A percentile compares a stretch with the other conserved stretches of the same genome.
These are phyloP conservation scores for Dendrostoma leiphaemia DNA, from an alignment of 2,329 filamentous ascomycete species.

Conservation along the genomic window DNA sequence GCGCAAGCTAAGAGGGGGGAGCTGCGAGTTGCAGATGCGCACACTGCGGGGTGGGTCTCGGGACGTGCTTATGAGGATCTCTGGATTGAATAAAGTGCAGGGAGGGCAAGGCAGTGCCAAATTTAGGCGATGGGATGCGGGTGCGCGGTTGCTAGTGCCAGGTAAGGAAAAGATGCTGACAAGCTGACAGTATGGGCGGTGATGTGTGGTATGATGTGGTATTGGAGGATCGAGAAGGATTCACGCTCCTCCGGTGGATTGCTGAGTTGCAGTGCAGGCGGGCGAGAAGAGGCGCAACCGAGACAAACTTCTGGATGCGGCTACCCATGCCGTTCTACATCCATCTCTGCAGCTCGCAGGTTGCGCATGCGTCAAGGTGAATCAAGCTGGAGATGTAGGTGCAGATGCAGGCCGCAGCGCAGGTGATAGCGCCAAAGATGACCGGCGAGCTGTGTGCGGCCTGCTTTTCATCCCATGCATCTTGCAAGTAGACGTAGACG, in stretches of 20 bases:
- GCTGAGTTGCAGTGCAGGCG: background rate
- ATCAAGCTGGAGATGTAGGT: background rate
- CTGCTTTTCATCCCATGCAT: background rate
- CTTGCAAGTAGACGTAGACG: background rate
- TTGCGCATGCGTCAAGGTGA: background rate
- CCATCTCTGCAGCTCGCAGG: background rate
- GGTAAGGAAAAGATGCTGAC: background rate
- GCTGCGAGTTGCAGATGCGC: background rate
- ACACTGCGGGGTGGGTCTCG: background rate
- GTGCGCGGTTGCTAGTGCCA: background rate
- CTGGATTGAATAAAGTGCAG: background rate
- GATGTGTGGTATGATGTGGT: background rate
- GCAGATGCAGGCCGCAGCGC: background rate
- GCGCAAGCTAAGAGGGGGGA: background rate
- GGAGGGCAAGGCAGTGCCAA: background rate
- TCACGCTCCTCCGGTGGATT: background rate
- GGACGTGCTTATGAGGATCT: background rate
- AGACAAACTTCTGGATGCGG: background rate
- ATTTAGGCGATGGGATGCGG: background rate
- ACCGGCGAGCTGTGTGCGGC: background rate
- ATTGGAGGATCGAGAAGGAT: slow-evolving; percentile 9
- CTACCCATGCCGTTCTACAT: background rate
- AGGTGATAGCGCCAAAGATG: background rate
- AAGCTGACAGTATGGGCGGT: background rate
- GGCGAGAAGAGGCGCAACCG: background rate